Percentiles rank a stretch among this genome's conserved stretches.
These are phyloP conservation scores for Puya raimondii DNA, from an alignment of 176 grass and related monocot species.

Conservation along the genomic window DNA sequence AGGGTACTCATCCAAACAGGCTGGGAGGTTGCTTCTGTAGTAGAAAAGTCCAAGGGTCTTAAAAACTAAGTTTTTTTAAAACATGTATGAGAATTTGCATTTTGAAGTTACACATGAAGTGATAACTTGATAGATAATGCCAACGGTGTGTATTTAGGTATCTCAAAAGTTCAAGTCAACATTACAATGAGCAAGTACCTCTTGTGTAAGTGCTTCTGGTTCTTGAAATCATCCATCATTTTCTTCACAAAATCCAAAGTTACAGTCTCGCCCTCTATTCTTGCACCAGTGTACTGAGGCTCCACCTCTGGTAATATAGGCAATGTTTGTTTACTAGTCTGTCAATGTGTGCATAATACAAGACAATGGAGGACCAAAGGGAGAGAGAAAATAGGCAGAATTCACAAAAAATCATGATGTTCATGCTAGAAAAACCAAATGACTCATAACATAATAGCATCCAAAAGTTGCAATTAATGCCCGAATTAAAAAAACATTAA, in stretches of 20 bases:
- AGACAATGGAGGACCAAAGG: no score
- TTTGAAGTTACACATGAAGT: not conserved
- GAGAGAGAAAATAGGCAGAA: not conserved
- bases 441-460: not conserved
- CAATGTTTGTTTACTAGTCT: not conserved
- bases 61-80: not conserved
- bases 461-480: not conserved
- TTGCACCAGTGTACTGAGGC: constrained; percentile 49
- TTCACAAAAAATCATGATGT: not conserved
- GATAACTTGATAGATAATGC: not conserved
- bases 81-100: no score
- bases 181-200: constrained; percentile 29
- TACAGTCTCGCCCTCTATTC: constrained; percentile 62
- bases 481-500: constrained; percentile 8
- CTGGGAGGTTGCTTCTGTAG: not conserved
- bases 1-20: no score
- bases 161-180: not conserved
- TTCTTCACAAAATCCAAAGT: constrained; percentile 63
- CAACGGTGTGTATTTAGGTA: no score
- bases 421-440: not conserved
- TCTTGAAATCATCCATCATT: constrained; percentile 79
- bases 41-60: not conserved
- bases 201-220: constrained; percentile 55
- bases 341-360: no score
- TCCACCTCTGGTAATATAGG: constrained; percentile 51